Evolutionary conservation across 441 rosid genomes (phyloP).

Genomic region (Gossypium lobatum): DNA sequence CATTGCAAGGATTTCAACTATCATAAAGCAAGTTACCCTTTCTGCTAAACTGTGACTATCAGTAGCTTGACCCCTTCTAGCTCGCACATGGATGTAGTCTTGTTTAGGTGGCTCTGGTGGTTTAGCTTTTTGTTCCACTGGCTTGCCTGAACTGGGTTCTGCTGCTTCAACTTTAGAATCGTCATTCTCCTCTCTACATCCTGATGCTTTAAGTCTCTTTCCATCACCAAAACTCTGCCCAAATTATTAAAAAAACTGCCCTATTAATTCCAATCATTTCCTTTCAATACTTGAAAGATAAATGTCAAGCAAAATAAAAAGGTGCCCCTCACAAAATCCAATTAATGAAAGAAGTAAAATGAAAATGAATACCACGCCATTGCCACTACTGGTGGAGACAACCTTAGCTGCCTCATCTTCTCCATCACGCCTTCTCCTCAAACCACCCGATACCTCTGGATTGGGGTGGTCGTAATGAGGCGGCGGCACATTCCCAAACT

Average conservation of each 20-base stretch:
- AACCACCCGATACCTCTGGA: slow-evolving; percentile 33
- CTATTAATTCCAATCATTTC: too few relatives aligned
- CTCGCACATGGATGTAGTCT: slow-evolving; percentile 91
- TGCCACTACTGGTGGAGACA: slow-evolving; percentile 46
- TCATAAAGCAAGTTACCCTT: slow-evolving; percentile 48
- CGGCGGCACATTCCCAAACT: slow-evolving; percentile 26
- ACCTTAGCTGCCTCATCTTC: slow-evolving; percentile 41
- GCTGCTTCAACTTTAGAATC: slow-evolving; percentile 37
- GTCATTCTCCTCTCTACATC: slow-evolving; percentile 37
- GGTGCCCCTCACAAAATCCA: background rate
- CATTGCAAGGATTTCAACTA: background rate
- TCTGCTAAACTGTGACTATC: slow-evolving; percentile 96
- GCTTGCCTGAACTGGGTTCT: slow-evolving; percentile 49
- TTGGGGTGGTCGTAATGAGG: slow-evolving; percentile 29
- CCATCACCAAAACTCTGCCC: slow-evolving; percentile 40
- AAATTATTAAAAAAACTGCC: slow-evolving; percentile 8
- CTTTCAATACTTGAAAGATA: background rate
- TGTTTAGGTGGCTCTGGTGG: slow-evolving; percentile 53
- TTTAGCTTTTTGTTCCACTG: slow-evolving; percentile 41
- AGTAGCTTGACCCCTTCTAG: slow-evolving; percentile 93
- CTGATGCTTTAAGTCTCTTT: slow-evolving; percentile 41
- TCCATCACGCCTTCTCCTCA: slow-evolving; percentile 45
- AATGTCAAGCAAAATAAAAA: background rate
- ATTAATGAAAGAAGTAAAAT: slow-evolving; percentile 2
- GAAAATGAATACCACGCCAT: slow-evolving; percentile 36